Percentiles rank a stretch among this genome's conserved stretches.
Conservation (phyloP, 1,284 basidiomycete genomes). For the Thelephora terrestris region DNA sequence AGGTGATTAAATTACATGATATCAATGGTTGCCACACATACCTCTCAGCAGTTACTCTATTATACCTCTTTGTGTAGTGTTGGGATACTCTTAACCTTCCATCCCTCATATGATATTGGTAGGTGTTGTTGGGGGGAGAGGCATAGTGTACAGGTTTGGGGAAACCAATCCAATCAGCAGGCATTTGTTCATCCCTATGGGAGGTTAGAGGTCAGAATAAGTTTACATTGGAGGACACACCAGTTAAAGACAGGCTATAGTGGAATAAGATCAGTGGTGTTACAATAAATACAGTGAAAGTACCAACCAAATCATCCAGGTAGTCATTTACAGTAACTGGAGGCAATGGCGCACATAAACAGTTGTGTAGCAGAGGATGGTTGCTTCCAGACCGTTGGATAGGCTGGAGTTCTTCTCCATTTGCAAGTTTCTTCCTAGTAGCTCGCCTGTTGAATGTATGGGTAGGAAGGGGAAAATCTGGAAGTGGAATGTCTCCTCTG, state of each 20-base stretch:
- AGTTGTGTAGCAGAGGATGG: neutral
- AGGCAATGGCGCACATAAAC: conserved; percentile 40
- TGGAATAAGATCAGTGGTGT: neutral
- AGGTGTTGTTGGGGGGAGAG: conserved; percentile 39
- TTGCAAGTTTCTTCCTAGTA: conserved; percentile 23
- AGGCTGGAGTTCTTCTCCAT: conserved; percentile 26
- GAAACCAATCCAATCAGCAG: conserved; percentile 33
- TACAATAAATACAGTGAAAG: neutral
- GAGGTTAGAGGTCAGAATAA: neutral
- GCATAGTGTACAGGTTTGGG: conserved; percentile 32
- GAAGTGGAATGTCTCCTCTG: conserved; percentile 41
- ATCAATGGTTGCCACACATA: conserved; percentile 18
- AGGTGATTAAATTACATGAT: neutral
- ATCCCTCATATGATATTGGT: conserved; percentile 44
- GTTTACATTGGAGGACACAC: conserved; percentile 22
- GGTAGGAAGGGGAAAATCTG: conserved; percentile 54
- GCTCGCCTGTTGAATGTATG: conserved; percentile 29
- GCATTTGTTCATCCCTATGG: too few relatives aligned
- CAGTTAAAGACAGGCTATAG: conserved; percentile 52
- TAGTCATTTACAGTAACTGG: conserved; percentile 50
- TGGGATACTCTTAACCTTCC: conserved; percentile 24
- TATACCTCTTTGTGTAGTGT: conserved; percentile 42
- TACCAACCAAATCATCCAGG: conserved; percentile 53
- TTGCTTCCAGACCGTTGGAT: conserved; percentile 16
- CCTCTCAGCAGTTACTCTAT: conserved; percentile 38